Conservation (phyloP, 2,329 filamentous ascomycete genomes). For the Stemphylium vesicarium region DNA sequence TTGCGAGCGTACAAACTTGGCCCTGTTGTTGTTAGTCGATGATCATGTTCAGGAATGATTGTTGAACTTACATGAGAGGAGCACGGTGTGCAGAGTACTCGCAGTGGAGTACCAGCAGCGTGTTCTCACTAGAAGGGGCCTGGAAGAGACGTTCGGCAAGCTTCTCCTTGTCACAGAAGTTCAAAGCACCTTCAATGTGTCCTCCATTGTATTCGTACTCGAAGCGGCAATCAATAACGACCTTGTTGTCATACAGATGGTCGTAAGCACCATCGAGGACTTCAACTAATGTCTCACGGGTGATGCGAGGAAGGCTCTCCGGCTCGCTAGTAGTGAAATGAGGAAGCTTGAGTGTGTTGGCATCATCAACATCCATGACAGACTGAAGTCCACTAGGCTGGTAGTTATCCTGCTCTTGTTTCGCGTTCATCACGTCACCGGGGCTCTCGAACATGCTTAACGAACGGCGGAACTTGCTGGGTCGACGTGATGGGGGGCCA, state of each 20-base stretch:
- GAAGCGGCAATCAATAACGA: constrained; percentile 95
- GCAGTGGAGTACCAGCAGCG: constrained; percentile 92
- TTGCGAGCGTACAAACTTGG: constrained; percentile 86
- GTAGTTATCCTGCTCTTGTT: constrained; percentile 68
- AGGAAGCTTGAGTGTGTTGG: constrained; percentile 75
- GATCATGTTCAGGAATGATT: background rate
- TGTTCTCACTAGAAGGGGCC: constrained; percentile 67
- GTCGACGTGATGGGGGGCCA: constrained; percentile 75
- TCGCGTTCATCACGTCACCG: constrained; percentile 78
- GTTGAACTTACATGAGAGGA: constrained; percentile 74
- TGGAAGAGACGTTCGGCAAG: constrained; percentile 80
- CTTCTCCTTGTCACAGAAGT: constrained; percentile 95
- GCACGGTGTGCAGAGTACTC: constrained; percentile 98
- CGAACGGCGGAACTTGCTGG: constrained; percentile 77
- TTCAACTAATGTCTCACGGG: constrained; percentile 79
- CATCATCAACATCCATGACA: constrained; percentile 83
- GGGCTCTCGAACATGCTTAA: constrained; percentile 98
- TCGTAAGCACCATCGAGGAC: constrained; percentile 85
- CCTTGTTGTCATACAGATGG: constrained; percentile 76
- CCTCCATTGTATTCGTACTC: constrained; percentile 98
- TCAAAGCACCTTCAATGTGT: constrained; percentile 90
- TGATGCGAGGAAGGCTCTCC: constrained; percentile 88
- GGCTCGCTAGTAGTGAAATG: constrained; percentile 83
- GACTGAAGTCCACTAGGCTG: constrained; percentile 68
- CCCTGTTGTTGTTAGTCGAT: constrained; percentile 54